phyloP scores from a whole-genome alignment of 2,329 filamentous ascomycete species.

The Penicillium sp. region DNA sequence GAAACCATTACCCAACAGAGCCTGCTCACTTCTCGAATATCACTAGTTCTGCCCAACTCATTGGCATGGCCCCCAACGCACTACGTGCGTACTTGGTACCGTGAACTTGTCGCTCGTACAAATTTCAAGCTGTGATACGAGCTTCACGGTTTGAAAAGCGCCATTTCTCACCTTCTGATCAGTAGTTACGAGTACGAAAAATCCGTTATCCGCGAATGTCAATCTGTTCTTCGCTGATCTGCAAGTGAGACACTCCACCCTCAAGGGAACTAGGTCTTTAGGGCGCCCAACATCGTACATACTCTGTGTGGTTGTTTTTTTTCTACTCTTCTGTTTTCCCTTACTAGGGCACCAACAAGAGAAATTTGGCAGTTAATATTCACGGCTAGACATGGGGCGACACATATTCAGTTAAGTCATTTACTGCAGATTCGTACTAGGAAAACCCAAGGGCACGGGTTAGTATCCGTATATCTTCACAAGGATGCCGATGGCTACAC shows the following conservation, averaged over 20 bases:
- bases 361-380: neutral
- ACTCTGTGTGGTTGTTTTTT: neutral
- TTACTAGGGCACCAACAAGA: neutral
- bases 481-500: too few species aligned
- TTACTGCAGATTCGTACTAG: too few species aligned
- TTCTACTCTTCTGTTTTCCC: neutral
- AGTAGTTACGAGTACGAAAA: neutral
- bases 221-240: neutral
- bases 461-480: too few species aligned
- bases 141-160: neutral
- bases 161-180: neutral
- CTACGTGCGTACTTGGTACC: neutral
- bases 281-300: neutral
- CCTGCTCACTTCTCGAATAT: neutral
- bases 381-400: too few species aligned
- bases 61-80: neutral
- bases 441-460: too few species aligned
- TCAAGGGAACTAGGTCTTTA: neutral
- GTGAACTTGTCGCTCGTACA: neutral
- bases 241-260: conserved; percentile 13
- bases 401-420: too few species aligned
- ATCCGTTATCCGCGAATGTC: neutral
- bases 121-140: neutral
- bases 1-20: neutral
- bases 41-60: neutral